phyloP scores from a whole-genome alignment of 306 rosid genomes.

The Canavalia ensiformis region DNA sequence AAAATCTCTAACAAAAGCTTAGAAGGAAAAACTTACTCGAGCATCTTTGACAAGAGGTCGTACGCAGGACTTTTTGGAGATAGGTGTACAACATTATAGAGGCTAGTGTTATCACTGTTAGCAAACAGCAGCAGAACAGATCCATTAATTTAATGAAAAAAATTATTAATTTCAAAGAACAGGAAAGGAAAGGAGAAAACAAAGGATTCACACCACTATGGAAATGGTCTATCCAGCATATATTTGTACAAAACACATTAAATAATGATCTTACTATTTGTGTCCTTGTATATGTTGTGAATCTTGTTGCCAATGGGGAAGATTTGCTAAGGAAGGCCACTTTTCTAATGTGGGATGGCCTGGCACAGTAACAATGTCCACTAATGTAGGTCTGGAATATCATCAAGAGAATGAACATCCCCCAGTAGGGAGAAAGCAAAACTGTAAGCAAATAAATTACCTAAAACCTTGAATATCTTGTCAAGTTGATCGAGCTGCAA shows the following conservation, averaged over 20 bases:
- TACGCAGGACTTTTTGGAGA: conserved; percentile 83
- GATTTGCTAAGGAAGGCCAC: conserved; percentile 94
- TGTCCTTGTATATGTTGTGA: conserved; percentile 79
- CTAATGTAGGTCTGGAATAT: conserved; percentile 48
- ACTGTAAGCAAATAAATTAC: conserved; percentile 58
- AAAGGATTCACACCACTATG: conserved; percentile 3
- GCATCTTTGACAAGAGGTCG: conserved; percentile 96
- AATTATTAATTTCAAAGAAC: not conserved
- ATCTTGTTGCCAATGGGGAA: conserved; percentile 95
- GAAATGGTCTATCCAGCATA: conserved; percentile 39
- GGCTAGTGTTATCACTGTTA: conserved; percentile 84
- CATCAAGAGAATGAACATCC: conserved; percentile 46
- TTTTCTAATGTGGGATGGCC: conserved; percentile 96
- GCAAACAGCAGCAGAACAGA: conserved; percentile 31
- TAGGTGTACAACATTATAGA: conserved; percentile 77
- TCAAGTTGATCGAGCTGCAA: conserved; percentile 99
- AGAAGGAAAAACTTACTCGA: conserved; percentile 80
- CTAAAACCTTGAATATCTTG: conserved; percentile 98
- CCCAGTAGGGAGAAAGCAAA: conserved; percentile 49
- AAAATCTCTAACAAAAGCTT: conserved; percentile 21
- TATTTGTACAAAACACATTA: conserved; percentile 31
- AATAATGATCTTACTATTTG: conserved; percentile 78
- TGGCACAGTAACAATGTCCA: conserved; percentile 59
- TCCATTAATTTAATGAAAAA: conserved; percentile 36
- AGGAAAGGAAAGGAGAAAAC: conserved; percentile 21